Percentiles rank a stretch among this genome's conserved stretches.
Evolutionary conservation across 1,139 yeast genomes (phyloP).

Genomic region (Diutina neorugosa): DNA sequence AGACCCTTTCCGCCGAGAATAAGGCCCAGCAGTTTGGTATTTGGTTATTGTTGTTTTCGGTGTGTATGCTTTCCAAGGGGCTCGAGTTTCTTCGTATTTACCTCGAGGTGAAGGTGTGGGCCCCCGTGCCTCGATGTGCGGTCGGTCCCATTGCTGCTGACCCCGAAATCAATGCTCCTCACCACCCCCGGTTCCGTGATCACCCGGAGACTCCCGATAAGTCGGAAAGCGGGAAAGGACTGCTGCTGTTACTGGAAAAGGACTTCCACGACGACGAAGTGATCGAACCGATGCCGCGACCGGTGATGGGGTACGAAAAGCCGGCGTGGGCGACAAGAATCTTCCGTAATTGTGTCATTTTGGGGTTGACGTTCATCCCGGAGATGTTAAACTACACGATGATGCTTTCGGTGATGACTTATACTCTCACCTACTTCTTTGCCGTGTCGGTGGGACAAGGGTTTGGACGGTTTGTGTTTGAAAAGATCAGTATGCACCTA

Average conservation of each 20-base stretch:
- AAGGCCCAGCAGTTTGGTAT: conserved; percentile 64
- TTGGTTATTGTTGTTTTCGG: conserved; percentile 44
- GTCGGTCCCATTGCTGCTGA: background rate
- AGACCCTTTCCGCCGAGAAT: conserved; percentile 34
- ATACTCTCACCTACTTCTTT: conserved; percentile 51
- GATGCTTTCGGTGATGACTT: conserved; percentile 74
- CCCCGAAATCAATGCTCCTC: background rate
- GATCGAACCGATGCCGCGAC: background rate
- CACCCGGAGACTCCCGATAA: background rate
- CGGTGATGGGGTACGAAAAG: background rate
- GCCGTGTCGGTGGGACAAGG: conserved; percentile 61
- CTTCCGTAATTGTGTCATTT: conserved; percentile 42
- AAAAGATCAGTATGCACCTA: conserved; percentile 33
- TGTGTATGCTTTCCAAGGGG: conserved; percentile 48
- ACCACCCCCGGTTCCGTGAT: background rate
- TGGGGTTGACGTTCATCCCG: conserved; percentile 42
- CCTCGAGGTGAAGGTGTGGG: conserved; percentile 55
- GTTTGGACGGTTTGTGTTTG: conserved; percentile 55
- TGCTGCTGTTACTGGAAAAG: background rate
- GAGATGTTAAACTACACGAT: conserved; percentile 57
- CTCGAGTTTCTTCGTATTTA: conserved; percentile 46
- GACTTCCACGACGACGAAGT: background rate
- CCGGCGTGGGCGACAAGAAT: background rate
- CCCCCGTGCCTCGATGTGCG: conserved; percentile 12
- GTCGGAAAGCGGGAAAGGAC: background rate